A percentile compares a stretch with the other conserved stretches of the same genome.
Evolutionary conservation across 176 grass and related monocot genomes (phyloP).

Genomic region (Pontederia paniculata): DNA sequence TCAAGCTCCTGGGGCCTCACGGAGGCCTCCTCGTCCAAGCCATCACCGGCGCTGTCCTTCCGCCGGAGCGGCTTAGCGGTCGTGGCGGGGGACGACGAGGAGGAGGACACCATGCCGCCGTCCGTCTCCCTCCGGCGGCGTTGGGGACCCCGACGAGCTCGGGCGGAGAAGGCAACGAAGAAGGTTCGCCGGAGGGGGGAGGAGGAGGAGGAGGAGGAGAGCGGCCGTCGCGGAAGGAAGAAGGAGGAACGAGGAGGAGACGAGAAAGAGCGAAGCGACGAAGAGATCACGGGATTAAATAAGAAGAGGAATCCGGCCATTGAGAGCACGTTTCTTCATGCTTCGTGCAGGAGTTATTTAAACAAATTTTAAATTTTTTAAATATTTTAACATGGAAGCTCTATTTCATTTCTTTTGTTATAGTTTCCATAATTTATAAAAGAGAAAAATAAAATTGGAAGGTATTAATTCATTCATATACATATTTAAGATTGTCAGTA

Average conservation of each 20-base stretch:
- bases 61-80: slow-evolving; percentile 12
- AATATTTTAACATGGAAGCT: too few species aligned
- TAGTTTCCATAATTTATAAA: too few species aligned
- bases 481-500: too few species aligned
- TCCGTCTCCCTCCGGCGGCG: slow-evolving; percentile 13
- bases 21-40: slow-evolving; percentile 66
- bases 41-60: slow-evolving; percentile 13
- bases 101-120: slow-evolving; percentile 14
- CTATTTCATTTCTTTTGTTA: too few species aligned
- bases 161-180: slow-evolving; percentile 3
- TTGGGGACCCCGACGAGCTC: slow-evolving; percentile 24
- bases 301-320: neutral
- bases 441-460: too few species aligned
- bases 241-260: slow-evolving; percentile 18
- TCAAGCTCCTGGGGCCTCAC: slow-evolving; percentile 43
- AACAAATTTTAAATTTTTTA: too few species aligned
- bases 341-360: neutral
- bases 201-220: slow-evolving; percentile 10
- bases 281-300: neutral
- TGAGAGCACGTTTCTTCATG: neutral
- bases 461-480: too few species aligned
- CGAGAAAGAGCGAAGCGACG: slow-evolving; percentile 12
- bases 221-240: slow-evolving; percentile 3
- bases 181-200: slow-evolving; percentile 2
- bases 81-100: slow-evolving; percentile 1